Conservation (phyloP, 345 rosid species). For the Ceriops zippeliana region DNA sequence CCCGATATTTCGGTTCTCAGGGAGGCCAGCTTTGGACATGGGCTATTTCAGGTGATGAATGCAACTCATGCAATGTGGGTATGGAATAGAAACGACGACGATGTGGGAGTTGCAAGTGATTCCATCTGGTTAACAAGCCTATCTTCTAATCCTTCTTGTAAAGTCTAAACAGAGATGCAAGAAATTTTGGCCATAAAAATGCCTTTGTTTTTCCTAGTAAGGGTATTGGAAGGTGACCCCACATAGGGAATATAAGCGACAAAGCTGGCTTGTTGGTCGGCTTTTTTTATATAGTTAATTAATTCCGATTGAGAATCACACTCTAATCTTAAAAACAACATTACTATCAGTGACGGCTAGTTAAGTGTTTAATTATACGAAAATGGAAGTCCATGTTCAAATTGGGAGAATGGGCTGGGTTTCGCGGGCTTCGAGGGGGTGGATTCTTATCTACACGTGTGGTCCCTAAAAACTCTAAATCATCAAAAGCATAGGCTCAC, state of each 20-base stretch:
- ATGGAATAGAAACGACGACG: conserved; percentile 74
- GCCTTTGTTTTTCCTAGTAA: too few species aligned
- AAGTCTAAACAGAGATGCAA: not conserved
- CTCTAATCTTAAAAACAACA: too few species aligned
- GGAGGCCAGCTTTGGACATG: conserved; percentile 87
- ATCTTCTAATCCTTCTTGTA: conserved; percentile 44
- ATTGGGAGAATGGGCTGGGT: too few species aligned
- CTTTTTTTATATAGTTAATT: too few species aligned
- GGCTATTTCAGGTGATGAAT: conserved; percentile 57
- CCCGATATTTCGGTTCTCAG: conserved; percentile 54
- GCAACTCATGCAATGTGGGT: conserved; percentile 66
- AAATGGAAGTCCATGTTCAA: too few species aligned
- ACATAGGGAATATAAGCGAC: too few species aligned
- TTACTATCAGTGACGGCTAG: too few species aligned
- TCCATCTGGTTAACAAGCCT: conserved; percentile 55
- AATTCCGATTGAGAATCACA: too few species aligned
- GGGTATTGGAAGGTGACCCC: too few species aligned
- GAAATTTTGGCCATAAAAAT: too few species aligned
- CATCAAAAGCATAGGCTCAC: conserved; percentile 15
- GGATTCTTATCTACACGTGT: not conserved
- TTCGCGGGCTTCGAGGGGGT: not conserved
- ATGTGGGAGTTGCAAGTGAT: conserved; percentile 33
- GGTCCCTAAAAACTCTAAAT: conserved; percentile 14
- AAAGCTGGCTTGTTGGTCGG: too few species aligned
- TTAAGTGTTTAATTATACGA: too few species aligned